These are phyloP conservation scores for Thyridium curvatum DNA, from an alignment of 2,329 filamentous ascomycete genomes.

Conservation along the genomic window DNA sequence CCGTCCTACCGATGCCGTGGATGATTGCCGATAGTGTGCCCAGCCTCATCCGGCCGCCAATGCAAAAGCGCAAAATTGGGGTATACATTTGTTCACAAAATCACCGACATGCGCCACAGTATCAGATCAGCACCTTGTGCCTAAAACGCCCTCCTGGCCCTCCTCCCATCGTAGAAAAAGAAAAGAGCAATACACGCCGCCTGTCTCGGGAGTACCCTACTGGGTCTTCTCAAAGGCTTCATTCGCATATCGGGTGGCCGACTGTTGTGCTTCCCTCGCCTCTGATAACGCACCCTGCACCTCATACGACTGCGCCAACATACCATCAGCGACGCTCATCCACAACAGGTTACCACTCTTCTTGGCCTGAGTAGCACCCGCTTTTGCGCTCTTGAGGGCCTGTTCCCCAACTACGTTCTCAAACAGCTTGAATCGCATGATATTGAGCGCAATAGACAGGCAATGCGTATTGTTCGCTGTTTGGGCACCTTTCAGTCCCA, in stretches of 20 bases:
- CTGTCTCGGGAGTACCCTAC: not conserved
- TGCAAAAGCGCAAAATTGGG: no score
- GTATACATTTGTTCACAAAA: no score
- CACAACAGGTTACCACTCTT: constrained; percentile 67
- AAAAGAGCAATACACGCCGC: not conserved
- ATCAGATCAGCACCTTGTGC: no score
- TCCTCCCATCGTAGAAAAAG: not conserved
- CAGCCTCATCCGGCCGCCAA: no score
- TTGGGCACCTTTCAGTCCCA: constrained; percentile 64
- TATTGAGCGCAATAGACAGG: constrained; percentile 73
- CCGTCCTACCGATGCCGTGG: no score
- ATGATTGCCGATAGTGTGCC: not conserved
- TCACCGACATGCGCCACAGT: no score
- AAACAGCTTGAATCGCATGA: constrained; percentile 81
- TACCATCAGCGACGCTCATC: constrained; percentile 74
- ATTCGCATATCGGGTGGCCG: constrained; percentile 33
- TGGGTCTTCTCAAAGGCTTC: constrained; percentile 29
- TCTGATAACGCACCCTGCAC: constrained; percentile 51
- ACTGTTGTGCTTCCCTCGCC: constrained; percentile 31
- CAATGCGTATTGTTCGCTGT: constrained; percentile 70
- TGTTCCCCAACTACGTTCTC: constrained; percentile 76
- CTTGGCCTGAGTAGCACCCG: constrained; percentile 61
- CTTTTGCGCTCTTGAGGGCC: constrained; percentile 68
- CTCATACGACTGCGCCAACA: constrained; percentile 70
- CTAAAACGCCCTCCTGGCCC: not conserved